These are phyloP conservation scores for Simplicillium aogashimaense DNA, from an alignment of 2,329 filamentous ascomycete species.

Conservation along the genomic window DNA sequence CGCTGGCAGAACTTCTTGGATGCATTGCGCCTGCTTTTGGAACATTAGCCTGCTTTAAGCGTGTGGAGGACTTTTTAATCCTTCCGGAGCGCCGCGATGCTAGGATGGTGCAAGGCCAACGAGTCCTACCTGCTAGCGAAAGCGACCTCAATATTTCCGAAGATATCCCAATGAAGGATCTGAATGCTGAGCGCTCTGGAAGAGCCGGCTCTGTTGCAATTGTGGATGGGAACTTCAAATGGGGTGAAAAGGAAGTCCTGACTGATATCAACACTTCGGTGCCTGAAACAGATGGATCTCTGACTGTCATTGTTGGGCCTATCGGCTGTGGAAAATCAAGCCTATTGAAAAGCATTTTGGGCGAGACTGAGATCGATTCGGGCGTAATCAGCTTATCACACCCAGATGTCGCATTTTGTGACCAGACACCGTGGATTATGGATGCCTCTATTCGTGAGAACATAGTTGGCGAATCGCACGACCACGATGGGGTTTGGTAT, in stretches of 20 bases:
- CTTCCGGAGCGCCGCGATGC: slow-evolving; percentile 14
- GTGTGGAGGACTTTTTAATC: slow-evolving; percentile 19
- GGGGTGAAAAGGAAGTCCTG: slow-evolving; percentile 16
- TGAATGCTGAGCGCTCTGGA: no score
- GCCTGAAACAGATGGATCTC: slow-evolving; percentile 9
- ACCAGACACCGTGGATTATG: slow-evolving; percentile 21
- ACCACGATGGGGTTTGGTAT: slow-evolving; percentile 21
- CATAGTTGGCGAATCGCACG: slow-evolving; percentile 19
- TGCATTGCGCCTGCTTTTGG: slow-evolving; percentile 16
- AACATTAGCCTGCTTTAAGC: slow-evolving; percentile 18
- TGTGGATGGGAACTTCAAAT: slow-evolving; percentile 14
- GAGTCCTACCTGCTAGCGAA: no score
- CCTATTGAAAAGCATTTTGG: slow-evolving; percentile 18
- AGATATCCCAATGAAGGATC: no score
- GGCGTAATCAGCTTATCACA: slow-evolving; percentile 14
- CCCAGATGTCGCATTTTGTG: slow-evolving; percentile 17
- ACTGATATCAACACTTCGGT: slow-evolving; percentile 12
- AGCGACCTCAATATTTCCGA: no score
- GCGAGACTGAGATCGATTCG: slow-evolving; percentile 12
- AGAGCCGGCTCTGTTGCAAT: slow-evolving; percentile 8
- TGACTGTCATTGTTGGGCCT: slow-evolving; percentile 19
- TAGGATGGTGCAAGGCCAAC: neutral
- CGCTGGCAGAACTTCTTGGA: slow-evolving; percentile 13
- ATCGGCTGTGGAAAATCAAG: slow-evolving; percentile 22
- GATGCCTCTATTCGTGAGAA: slow-evolving; percentile 23